These are phyloP conservation scores for Eucalyptus camaldulensis DNA, from an alignment of 345 rosid species.

Conservation along the genomic window DNA sequence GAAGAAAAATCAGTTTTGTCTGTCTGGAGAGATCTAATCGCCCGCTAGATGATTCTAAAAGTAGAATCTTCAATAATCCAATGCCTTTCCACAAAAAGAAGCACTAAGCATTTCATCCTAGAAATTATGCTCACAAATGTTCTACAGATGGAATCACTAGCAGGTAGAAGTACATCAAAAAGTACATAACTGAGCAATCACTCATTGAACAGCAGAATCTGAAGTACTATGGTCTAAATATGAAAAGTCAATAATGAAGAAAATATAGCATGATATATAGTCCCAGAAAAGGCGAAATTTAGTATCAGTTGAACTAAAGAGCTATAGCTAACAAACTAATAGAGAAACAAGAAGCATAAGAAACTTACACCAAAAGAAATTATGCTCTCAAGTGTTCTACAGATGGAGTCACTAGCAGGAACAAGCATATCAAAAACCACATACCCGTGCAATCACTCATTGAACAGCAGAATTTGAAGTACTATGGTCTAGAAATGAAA, in stretches of 20 bases:
- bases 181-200: neutral
- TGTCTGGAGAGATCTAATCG: neutral
- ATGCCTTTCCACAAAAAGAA: neutral
- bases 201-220: neutral
- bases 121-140: neutral
- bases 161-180: neutral
- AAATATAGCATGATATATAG: neutral
- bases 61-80: neutral
- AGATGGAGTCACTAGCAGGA: neutral
- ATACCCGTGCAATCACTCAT: neutral
- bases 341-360: neutral
- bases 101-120: neutral
- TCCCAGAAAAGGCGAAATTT: neutral
- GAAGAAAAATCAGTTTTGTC: neutral
- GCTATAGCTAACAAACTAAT: neutral
- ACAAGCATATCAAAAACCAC: neutral
- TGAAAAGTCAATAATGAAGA: neutral
- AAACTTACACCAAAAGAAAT: constrained; percentile 28
- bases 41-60: neutral
- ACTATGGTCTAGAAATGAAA: neutral
- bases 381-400: neutral
- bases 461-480: neutral
- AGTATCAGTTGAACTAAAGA: neutral
- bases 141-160: neutral
- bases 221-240: neutral